Conservation (phyloP, 2,329 filamentous ascomycete species). For the Orbilia ellipsospora region DNA sequence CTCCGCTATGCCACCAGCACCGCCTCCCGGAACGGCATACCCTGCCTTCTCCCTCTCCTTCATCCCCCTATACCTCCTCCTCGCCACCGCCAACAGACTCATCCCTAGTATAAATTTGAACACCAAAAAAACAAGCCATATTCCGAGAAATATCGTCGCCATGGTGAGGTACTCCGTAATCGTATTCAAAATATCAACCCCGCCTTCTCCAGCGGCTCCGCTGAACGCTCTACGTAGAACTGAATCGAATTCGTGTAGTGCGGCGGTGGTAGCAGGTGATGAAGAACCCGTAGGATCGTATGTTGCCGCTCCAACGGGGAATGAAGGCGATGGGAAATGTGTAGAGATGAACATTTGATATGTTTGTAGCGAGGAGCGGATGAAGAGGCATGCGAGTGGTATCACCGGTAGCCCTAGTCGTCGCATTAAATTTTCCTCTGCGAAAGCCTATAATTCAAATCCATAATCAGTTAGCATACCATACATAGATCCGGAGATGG, state of each 20-base stretch:
- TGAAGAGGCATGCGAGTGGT: slow-evolving; percentile 92
- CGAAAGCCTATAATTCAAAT: slow-evolving; percentile 75
- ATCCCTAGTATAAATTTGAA: slow-evolving; percentile 89
- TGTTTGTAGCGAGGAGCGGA: slow-evolving; percentile 91
- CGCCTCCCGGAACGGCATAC: slow-evolving; percentile 78
- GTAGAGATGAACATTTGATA: slow-evolving; percentile 98
- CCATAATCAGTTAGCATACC: not conserved
- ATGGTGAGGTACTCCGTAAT: slow-evolving; percentile 48
- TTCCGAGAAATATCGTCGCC: slow-evolving; percentile 75
- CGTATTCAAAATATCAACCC: slow-evolving; percentile 60
- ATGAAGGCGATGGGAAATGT: slow-evolving; percentile 79
- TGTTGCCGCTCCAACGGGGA: slow-evolving; percentile 69
- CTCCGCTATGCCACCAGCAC: slow-evolving; percentile 86
- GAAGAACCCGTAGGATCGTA: slow-evolving; percentile 67
- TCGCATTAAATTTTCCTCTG: slow-evolving; percentile 87
- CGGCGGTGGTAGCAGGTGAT: slow-evolving; percentile 79
- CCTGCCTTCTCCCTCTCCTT: slow-evolving; percentile 70
- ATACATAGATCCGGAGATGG: too few species aligned
- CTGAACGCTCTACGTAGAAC: slow-evolving; percentile 78
- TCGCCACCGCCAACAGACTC: slow-evolving; percentile 80
- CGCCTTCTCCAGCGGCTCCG: slow-evolving; percentile 74
- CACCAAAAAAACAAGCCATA: slow-evolving; percentile 85
- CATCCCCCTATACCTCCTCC: slow-evolving; percentile 83
- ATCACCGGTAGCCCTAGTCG: slow-evolving; percentile 90
- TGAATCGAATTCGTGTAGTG: slow-evolving; percentile 80